These are phyloP conservation scores for Plasmodium billcollinsi DNA, from an alignment of 169 alveolate species.

Conservation along the genomic window DNA sequence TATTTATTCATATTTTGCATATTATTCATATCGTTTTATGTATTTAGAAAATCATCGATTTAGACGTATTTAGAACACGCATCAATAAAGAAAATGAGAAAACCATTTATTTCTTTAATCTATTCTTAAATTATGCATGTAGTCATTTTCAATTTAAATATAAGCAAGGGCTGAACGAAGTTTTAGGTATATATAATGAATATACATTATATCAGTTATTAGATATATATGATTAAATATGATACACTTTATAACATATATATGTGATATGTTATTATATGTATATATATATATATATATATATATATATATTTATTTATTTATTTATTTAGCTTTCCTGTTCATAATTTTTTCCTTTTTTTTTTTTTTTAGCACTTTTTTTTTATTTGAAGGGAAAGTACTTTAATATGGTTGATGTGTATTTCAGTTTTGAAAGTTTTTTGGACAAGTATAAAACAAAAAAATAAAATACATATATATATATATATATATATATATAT, in stretches of 20 bases:
- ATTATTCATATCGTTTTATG: no score
- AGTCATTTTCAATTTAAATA: slow-evolving; percentile 76
- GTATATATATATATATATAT: neutral
- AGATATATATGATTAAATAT: neutral
- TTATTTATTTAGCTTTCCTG: slow-evolving; percentile 4
- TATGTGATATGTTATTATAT: neutral
- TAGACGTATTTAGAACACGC: slow-evolving; percentile 73
- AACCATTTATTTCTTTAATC: slow-evolving; percentile 61
- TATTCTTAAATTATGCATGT: slow-evolving; percentile 81
- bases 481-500: no score
- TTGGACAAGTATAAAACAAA: slow-evolving; percentile 53
- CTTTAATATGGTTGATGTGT: slow-evolving; percentile 75
- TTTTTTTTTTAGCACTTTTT: slow-evolving; percentile 75
- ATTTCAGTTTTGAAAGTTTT: slow-evolving; percentile 78
- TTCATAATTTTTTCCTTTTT: slow-evolving; percentile 12
- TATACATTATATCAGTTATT: no score
- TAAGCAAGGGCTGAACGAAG: slow-evolving; percentile 86
- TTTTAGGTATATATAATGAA: slow-evolving; percentile 73
- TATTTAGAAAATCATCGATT: slow-evolving; percentile 37
- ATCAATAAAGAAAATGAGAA: slow-evolving; percentile 51
- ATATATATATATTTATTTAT: neutral
- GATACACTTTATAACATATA: neutral
- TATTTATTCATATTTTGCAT: no score
- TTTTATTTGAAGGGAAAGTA: slow-evolving; percentile 77
- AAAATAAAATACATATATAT: no score